Evolutionary conservation across 345 rosid species (phyloP).

Genomic region (Pistacia atlantica): DNA sequence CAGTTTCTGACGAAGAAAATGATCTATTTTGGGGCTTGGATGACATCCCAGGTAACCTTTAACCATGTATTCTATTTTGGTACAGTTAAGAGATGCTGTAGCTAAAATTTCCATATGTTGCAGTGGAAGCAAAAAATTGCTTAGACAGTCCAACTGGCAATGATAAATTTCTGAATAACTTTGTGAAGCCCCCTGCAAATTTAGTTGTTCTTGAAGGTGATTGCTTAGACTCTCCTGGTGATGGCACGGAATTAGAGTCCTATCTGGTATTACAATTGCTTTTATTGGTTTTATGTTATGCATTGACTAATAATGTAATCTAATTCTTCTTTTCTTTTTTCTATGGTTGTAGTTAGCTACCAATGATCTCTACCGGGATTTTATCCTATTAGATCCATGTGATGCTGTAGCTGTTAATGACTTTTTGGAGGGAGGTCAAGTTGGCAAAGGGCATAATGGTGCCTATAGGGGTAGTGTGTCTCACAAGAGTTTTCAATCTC

Average conservation of each 20-base stretch:
- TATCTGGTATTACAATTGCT: conserved; percentile 70
- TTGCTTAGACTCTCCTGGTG: conserved; percentile 75
- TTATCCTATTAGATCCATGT: conserved; percentile 81
- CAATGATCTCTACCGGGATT: conserved; percentile 77
- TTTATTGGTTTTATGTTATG: conserved; percentile 19
- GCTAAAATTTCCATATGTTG: conserved; percentile 22
- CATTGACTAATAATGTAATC: conserved; percentile 10
- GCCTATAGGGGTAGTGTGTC: conserved; percentile 43
- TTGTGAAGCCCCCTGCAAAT: conserved; percentile 92
- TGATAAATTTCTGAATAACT: conserved; percentile 54
- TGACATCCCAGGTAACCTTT: conserved; percentile 69
- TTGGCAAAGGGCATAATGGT: conserved; percentile 46
- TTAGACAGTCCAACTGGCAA: conserved; percentile 63
- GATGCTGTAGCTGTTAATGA: conserved; percentile 65
- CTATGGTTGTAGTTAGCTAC: conserved; percentile 75
- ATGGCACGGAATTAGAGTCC: conserved; percentile 82
- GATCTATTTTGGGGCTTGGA: conserved; percentile 78
- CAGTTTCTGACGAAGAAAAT: conserved; percentile 55
- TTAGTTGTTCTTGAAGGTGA: conserved; percentile 95
- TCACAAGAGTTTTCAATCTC: conserved; percentile 61
- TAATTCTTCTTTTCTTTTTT: conserved; percentile 25
- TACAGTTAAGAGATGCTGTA: conserved; percentile 10
- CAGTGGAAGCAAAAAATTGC: conserved; percentile 79
- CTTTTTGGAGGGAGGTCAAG: conserved; percentile 45
- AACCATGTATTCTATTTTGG: neutral